Evolutionary conservation across 2,329 filamentous ascomycete species (phyloP).

Genomic region (Coniella lustricola): DNA sequence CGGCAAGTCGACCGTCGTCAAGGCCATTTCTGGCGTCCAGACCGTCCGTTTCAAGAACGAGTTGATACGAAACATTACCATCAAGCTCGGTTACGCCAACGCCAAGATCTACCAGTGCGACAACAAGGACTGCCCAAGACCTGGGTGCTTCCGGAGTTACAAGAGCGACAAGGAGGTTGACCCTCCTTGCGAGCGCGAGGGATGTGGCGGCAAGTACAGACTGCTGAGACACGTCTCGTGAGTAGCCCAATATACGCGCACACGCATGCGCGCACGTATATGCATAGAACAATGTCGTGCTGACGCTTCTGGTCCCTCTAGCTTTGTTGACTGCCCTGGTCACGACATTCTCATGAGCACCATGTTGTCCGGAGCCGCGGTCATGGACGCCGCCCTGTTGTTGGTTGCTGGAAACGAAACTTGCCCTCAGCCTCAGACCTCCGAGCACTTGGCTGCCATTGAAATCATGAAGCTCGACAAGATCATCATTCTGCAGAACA

Average conservation of each 20-base stretch:
- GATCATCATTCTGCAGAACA: slow-evolving; percentile 99
- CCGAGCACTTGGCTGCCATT: slow-evolving; percentile 96
- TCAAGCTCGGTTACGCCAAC: slow-evolving; percentile 99
- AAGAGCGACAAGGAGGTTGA: slow-evolving; percentile 99
- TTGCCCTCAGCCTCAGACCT: slow-evolving; percentile 96
- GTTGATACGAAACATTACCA: slow-evolving; percentile 97
- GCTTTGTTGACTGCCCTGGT: slow-evolving; percentile 96
- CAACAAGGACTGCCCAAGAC: slow-evolving; percentile 81
- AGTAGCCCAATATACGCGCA: slow-evolving; percentile 31
- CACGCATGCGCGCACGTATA: no score
- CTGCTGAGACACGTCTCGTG: slow-evolving; percentile 88
- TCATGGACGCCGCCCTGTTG: slow-evolving; percentile 97
- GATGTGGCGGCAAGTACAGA: slow-evolving; percentile 80
- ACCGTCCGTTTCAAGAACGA: slow-evolving; percentile 99
- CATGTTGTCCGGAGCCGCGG: slow-evolving; percentile 97
- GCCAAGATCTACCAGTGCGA: slow-evolving; percentile 99
- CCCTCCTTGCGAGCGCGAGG: slow-evolving; percentile 88
- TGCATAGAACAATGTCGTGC: no score
- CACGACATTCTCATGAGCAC: slow-evolving; percentile 99
- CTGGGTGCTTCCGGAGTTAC: slow-evolving; percentile 92
- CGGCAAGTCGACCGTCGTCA: slow-evolving; percentile 97
- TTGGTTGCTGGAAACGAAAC: slow-evolving; percentile 98
- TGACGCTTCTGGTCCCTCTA: slow-evolving; percentile 26
- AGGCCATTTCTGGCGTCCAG: slow-evolving; percentile 98
- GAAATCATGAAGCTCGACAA: slow-evolving; percentile 99